Evolutionary conservation across 805 yeast genomes (phyloP).

Genomic region (Candida cerambycidarum): DNA sequence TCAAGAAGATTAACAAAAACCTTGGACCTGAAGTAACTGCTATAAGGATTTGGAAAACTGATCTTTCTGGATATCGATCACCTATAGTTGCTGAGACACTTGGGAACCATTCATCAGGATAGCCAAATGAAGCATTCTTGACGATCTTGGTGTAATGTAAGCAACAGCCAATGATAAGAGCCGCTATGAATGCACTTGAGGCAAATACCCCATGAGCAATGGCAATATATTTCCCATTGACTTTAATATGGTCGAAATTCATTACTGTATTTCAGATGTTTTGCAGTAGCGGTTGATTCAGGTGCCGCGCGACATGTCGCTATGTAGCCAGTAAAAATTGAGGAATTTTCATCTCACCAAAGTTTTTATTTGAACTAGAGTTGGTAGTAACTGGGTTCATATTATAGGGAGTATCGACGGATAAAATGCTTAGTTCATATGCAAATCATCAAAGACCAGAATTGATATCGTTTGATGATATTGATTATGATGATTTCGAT

Average conservation of each 20-base stretch:
- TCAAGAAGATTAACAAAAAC: conserved; percentile 59
- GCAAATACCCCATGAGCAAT: conserved; percentile 74
- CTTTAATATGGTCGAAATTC: conserved; percentile 15
- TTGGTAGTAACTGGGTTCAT: too few relatives aligned
- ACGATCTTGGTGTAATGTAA: conserved; percentile 89
- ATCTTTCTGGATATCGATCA: conserved; percentile 93
- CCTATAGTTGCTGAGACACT: conserved; percentile 97
- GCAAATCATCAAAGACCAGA: conserved; percentile 56
- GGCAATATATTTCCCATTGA: conserved; percentile 70
- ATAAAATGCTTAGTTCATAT: conserved; percentile 21
- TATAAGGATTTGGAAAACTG: conserved; percentile 85
- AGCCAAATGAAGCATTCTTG: conserved; percentile 79
- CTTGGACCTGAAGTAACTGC: conserved; percentile 95
- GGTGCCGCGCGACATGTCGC: conserved; percentile 5
- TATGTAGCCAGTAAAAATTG: conserved; percentile 2
- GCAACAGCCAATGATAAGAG: conserved; percentile 69
- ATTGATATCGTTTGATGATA: conserved; percentile 78
- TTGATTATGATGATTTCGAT: conserved; percentile 65
- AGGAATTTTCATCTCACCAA: conserved; percentile 4
- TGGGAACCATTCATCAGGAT: conserved; percentile 99
- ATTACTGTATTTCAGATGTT: not conserved
- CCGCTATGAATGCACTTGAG: conserved; percentile 68
- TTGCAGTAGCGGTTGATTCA: not conserved
- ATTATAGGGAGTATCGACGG: too few relatives aligned
- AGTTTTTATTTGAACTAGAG: too few relatives aligned